These are phyloP conservation scores for Prinsepia uniflora DNA, from an alignment of 306 rosid genomes.

Conservation along the genomic window DNA sequence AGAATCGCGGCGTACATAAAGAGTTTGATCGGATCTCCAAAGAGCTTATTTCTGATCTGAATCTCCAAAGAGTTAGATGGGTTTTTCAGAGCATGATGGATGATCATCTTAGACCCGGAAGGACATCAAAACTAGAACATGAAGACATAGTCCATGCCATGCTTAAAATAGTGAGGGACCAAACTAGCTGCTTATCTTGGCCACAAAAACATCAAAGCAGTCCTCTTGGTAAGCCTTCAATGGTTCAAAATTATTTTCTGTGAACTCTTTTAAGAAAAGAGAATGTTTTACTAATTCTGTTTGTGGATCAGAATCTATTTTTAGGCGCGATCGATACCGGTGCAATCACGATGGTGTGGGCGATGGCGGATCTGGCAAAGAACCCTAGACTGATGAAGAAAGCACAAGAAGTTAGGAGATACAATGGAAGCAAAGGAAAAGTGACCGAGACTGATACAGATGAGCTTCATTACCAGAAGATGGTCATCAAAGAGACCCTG, in stretches of 20 bases:
- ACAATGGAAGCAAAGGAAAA: not conserved
- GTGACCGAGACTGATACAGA: not conserved
- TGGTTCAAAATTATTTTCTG: not conserved
- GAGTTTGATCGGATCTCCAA: constrained; percentile 31
- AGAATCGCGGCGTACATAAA: constrained; percentile 22
- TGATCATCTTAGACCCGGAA: constrained; percentile 16
- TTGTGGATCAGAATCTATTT: constrained; percentile 29
- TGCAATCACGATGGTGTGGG: constrained; percentile 35
- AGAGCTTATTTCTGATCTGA: constrained; percentile 30
- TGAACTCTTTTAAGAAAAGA: no score
- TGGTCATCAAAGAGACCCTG: constrained; percentile 40
- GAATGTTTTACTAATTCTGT: no score
- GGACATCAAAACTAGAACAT: constrained; percentile 10
- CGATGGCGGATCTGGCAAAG: constrained; percentile 35
- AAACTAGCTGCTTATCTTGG: constrained; percentile 2
- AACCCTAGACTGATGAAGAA: constrained; percentile 8
- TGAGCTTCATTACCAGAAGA: constrained; percentile 23
- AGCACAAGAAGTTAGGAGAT: not conserved
- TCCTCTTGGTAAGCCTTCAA: constrained; percentile 30
- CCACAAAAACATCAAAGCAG: constrained; percentile 33
- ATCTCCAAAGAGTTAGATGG: constrained; percentile 30
- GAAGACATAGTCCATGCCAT: constrained; percentile 32
- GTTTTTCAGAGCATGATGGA: constrained; percentile 41
- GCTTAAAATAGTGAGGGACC: constrained; percentile 14
- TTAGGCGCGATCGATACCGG: constrained; percentile 34